Evolutionary conservation across 306 rosid genomes (phyloP), one percentile per base, ranked within the genome.

Genomic region (Begonia fuchsioides): DNA sequence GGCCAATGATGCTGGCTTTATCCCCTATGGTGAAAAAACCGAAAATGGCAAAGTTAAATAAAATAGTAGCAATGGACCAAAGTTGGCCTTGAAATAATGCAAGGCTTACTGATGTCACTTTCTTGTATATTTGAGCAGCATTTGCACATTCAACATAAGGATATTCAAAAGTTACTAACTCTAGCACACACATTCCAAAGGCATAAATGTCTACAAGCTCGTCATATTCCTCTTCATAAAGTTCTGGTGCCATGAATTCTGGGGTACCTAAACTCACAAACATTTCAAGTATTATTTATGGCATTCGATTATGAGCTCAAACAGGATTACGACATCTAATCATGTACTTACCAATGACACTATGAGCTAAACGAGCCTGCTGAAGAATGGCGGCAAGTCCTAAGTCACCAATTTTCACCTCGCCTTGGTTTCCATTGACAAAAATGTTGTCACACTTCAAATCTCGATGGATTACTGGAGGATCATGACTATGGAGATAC

Each of bases 121-220:
- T 92, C 87, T 92, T 92, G 77, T 60, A 92, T 58, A 92, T 92
- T 78, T 92, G 98, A 73, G 98, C 98, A 58, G 98, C 96, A 77
- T 82, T 92, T 61, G 76, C 19, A 69, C 98, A 92, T 78, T 92
- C 98, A 38, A 60, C 59, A 57, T 92, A 92, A 5, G 98, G 98
- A 48, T 92, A 92, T 73, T 92, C 94, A 40, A 92, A 67, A 1
- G 96, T 92, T 60, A 85, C 96, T 82, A 92, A 58, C 76, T 92
- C 98, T 26, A 90, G 53, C 75, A 90, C 65, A 68, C 98, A 90
- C 98, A 90, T 85, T 62, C 98, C 98, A 61, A 90, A 90, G 55
- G 98, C 95, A 65, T 90, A 90, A 56, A 90, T 73, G 69, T 90
- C 98, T 43, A 90, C 95, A 67, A 90, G 94, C 68, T 90, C 98